phyloP scores from a whole-genome alignment of 2,329 filamentous ascomycete genomes.

The Colletotrichum melonis region DNA sequence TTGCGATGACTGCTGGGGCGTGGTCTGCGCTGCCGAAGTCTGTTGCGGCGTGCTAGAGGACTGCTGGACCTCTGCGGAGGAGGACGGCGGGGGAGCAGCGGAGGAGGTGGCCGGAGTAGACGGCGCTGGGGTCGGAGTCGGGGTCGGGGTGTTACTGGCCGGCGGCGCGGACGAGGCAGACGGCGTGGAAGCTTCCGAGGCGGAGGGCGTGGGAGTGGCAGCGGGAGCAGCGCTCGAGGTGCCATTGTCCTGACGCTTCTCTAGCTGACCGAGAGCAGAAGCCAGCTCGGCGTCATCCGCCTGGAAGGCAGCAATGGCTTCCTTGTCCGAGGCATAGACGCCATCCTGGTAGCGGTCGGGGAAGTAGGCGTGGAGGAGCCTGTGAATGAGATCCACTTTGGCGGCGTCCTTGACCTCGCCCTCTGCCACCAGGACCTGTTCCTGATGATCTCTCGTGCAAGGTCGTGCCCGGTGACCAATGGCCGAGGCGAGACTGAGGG shows the following conservation, averaged over 20 bases:
- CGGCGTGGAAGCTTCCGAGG: slow-evolving; percentile 30
- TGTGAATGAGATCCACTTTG: slow-evolving; percentile 71
- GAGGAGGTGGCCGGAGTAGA: slow-evolving; percentile 26
- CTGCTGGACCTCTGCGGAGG: slow-evolving; percentile 18
- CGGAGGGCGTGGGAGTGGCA: slow-evolving; percentile 29
- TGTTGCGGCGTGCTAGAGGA: slow-evolving; percentile 28
- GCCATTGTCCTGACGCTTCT: slow-evolving; percentile 65
- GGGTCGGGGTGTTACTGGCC: slow-evolving; percentile 30
- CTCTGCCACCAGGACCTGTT: slow-evolving; percentile 10
- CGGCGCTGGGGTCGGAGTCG: slow-evolving; percentile 39
- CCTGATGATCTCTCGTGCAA: slow-evolving; percentile 28
- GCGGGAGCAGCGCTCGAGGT: slow-evolving; percentile 39
- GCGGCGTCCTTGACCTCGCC: slow-evolving; percentile 43
- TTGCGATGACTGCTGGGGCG: slow-evolving; percentile 30
- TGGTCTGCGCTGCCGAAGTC: slow-evolving; percentile 16
- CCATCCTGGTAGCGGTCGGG: slow-evolving; percentile 75
- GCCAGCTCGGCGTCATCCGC: slow-evolving; percentile 71
- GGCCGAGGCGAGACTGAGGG: slow-evolving; percentile 39
- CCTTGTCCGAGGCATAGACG: slow-evolving; percentile 72
- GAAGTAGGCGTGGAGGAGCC: slow-evolving; percentile 72
- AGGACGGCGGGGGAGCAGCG: slow-evolving; percentile 20
- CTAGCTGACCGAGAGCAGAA: slow-evolving; percentile 72
- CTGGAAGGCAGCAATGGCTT: slow-evolving; percentile 72
- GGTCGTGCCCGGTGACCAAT: slow-evolving; percentile 23
- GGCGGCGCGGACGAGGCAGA: slow-evolving; percentile 12